Conservation (phyloP, 1,284 basidiomycete genomes). For the Trichosporon faecale region DNA sequence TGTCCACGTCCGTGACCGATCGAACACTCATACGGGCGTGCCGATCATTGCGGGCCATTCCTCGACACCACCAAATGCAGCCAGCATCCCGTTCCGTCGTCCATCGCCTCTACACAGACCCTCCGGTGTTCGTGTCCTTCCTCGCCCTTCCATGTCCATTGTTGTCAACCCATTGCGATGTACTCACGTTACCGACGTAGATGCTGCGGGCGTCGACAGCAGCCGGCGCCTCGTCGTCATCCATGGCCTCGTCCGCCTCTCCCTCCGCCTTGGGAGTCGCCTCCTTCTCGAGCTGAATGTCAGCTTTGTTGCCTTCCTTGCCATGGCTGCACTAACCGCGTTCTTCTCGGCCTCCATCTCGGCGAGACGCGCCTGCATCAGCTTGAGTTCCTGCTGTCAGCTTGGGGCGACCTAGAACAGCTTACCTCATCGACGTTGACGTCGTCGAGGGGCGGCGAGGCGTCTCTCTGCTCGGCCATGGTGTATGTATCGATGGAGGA, state of each 20-base stretch:
- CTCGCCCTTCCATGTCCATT: background rate
- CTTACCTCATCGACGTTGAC: slow-evolving; percentile 48
- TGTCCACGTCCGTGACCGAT: no score
- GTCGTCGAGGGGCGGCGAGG: slow-evolving; percentile 41
- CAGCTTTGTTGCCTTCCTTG: slow-evolving; percentile 39
- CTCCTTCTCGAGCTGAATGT: slow-evolving; percentile 3
- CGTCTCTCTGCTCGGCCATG: slow-evolving; percentile 44
- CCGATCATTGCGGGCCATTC: no score
- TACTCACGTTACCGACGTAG: slow-evolving; percentile 92
- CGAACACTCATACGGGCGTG: no score
- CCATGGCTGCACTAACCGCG: slow-evolving; percentile 50
- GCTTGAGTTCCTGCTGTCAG: slow-evolving; percentile 53
- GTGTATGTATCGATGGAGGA: slow-evolving; percentile 15
- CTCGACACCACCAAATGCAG: no score
- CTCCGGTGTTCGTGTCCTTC: background rate
- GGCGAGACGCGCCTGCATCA: slow-evolving; percentile 86
- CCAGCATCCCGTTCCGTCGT: background rate
- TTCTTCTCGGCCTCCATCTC: slow-evolving; percentile 85
- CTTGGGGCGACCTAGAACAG: background rate
- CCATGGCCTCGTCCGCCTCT: slow-evolving; percentile 59
- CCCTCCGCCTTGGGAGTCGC: slow-evolving; percentile 8
- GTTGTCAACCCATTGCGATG: background rate
- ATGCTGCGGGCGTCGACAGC: slow-evolving; percentile 83
- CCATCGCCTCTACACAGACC: background rate
- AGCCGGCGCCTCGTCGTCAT: slow-evolving; percentile 56